Base-by-base conservation (phyloP, 805 yeast species). In the Metschnikowia proteae region DNA sequence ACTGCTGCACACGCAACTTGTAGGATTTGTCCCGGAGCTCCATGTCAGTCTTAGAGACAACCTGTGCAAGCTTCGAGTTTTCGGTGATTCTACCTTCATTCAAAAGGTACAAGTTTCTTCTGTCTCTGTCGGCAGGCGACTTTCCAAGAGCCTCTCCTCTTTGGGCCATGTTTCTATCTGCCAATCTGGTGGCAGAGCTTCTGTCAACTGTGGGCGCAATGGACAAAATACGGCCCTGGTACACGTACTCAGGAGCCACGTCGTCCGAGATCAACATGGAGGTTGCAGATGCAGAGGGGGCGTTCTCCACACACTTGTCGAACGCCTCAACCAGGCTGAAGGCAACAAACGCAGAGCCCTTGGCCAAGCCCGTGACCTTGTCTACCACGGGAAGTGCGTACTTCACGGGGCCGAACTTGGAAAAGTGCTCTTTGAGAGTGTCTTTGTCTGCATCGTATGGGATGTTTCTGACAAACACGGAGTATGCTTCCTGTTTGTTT, bases 331-430 rank as follows among this genome's bases (percentile, higher is more conserved):
- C 80, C 23, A 76, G 71, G 44, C 65, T 67, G 63, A 94, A 94
- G 0, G 96, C 96, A 38, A 94, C 96, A 64, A 94, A 94, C 0
- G 97, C 99, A 0, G 97, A 86, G 53, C 99, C 99, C 64, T 78
- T 87, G 9, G 98, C 92, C 51, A 88, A 71, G 5, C 95, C 96
- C 2, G 96, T 83, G 47, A 75, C 85, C 61, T 75, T 86, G 61
- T 94, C 99, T 53, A 85, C 75, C 10, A 94, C 99, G 0, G 98
- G 97, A 39, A 94, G 75, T 0, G 99, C 99, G 64, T 90, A 94
- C 58, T 86, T 84, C 23, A 94, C 89, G 5, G 86, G 79, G 9
- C 99, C 99, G 64, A 94, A 90, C 57, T 81, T 78, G 49, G 70
- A 67, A 60, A 94, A 94, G 64, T 92, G 98, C 45, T 82, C 88